phyloP scores from a whole-genome alignment of 257 asterid species.

The Solanum gandarillasii region DNA sequence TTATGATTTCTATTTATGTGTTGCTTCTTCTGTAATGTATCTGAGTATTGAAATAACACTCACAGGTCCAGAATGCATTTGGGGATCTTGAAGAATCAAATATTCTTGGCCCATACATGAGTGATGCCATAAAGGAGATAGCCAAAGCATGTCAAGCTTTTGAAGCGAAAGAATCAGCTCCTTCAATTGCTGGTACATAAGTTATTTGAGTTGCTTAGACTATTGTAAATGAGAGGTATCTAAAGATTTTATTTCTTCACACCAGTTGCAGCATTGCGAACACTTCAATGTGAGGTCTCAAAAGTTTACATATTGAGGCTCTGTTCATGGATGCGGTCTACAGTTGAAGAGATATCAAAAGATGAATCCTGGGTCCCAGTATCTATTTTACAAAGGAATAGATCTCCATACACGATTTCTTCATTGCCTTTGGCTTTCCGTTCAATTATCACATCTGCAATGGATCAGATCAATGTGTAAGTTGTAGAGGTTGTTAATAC shows the following conservation, averaged over 20 bases:
- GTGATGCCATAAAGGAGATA: slow-evolving; percentile 74
- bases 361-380: slow-evolving; percentile 89
- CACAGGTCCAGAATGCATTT: slow-evolving; percentile 71
- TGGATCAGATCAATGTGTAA: slow-evolving; percentile 84
- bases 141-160: slow-evolving; percentile 72
- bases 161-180: slow-evolving; percentile 91
- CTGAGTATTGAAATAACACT: neutral
- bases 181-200: slow-evolving; percentile 64
- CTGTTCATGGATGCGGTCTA: slow-evolving; percentile 94
- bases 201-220: neutral
- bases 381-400: slow-evolving; percentile 83
- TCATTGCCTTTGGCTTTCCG: slow-evolving; percentile 82
- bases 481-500: slow-evolving; percentile 16
- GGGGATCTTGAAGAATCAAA: slow-evolving; percentile 83
- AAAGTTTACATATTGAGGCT: slow-evolving; percentile 77
- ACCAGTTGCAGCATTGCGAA: slow-evolving; percentile 70
- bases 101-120: slow-evolving; percentile 72
- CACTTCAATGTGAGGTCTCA: slow-evolving; percentile 78
- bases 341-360: slow-evolving; percentile 76
- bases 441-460: slow-evolving; percentile 63
- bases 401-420: slow-evolving; percentile 85
- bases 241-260: neutral
- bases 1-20: neutral
- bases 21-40: neutral
- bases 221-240: neutral